Base-by-base conservation (phyloP, 805 yeast species). In the Torulaspora gathmanii region DNA sequence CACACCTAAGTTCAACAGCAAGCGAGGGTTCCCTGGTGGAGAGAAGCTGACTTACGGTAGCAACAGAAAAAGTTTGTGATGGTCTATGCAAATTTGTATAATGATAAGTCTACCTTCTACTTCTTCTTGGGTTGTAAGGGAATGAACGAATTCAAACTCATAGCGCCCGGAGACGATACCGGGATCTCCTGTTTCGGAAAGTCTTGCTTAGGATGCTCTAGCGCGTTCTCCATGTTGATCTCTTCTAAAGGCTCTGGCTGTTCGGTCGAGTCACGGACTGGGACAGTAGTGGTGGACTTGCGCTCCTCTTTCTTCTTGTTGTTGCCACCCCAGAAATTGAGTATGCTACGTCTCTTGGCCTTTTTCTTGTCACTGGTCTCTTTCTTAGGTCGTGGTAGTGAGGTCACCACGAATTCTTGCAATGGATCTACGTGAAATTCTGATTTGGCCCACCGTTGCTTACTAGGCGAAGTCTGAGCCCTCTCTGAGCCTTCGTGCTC, bases 351-450 rank as follows among this genome's bases (percentile, higher is more conserved):
- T 23, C 55, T 50, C 37, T 55, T 33, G 16, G n/a, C 30, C 40
- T 54, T 46, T 31, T 57, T 47, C 29, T 49, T 52, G 19, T 42
- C 38, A 20, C 37, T 31, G 11, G 23, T 42, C 12, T 42, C 41
- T 31, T 45, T 52, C 42, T 53, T 62, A 34, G 51, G 49, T 33
- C 51, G 56, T 5, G 64, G 63, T 33, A 63, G 34, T 34, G 57
- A 58, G 12, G 45, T 48, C 2, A 58, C 63, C 12, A 60, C 60
- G 45, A 63, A 62, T 28, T 46, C 42, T 29, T 55, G 56, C 23
- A 63, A 49, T 5, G 68, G 67, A 46, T 62, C 61, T 8, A 62
- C 65, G 44, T 54, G 60, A 41, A 63, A 61, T 8, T 44, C 23
- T 11, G 57, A 41, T 17, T 39, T 42, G 11, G 48, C 49, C 53